Evolutionary conservation across 129 eudicot species (phyloP), one percentile per base, ranked within the genome.

Genomic region (Helichrysum umbraculigerum): DNA sequence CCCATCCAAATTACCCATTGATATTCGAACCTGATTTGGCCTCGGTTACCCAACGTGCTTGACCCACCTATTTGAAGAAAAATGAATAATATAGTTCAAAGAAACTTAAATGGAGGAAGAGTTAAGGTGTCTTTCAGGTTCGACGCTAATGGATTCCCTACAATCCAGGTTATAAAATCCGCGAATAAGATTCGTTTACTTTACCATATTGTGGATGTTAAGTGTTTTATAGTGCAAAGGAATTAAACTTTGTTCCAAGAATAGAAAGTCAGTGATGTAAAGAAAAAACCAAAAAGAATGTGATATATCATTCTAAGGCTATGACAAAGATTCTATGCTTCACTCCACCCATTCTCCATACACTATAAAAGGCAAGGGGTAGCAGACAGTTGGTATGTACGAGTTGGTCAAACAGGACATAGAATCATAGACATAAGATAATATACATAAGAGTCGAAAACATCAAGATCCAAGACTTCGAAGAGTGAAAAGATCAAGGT

Each of bases 161-260:
- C 66, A 70, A 65, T 86, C 81, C 80, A 33, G 68, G 80, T 84
- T 77, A 81, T 25, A 83, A 70, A 76, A 83, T 76, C 71, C 76
- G 60, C 76, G 98, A 85, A 93, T 90, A 74, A 77, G 97, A 83
- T 90, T 93, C 95, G 72, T 33, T 76, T 29, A 73, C 85, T 83
- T 90, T 83, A 75, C 81, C 78, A 81, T 60, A 76, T 77, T 78
- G 87, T 81, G 83, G 96, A 90, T 79, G 82, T 90, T 66, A 71
- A 84, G 79, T 74, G 72, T 81, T 83, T 28, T 83, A 74, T 73
- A 82, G 77, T 73, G 72, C 79, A 76, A 73, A 84, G 84, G 80
- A 81, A 81, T 81, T 77, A 56, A 82, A 51, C 72, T 54, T 56
- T 56, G 69, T 77, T 77, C 72, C 70, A 73, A 84, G 86, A 86